Conservation (phyloP, 2,329 filamentous ascomycete genomes). For the Graphilbum fragrans region DNA sequence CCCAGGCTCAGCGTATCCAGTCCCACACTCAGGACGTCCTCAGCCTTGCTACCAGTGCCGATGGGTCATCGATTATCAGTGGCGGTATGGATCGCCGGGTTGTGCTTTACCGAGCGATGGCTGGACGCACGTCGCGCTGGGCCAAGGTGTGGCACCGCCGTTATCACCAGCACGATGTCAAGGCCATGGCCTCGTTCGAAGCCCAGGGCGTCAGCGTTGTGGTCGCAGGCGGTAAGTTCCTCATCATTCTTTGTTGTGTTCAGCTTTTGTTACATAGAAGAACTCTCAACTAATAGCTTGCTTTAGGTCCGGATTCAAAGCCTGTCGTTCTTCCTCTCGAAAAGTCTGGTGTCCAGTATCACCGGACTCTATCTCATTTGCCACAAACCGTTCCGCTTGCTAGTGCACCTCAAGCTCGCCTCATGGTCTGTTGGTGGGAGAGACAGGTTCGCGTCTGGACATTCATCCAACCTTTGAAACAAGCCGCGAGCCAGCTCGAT, state of each 20-base stretch:
- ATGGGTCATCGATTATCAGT: conserved; percentile 74
- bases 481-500: conserved; percentile 29
- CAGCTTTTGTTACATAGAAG: not conserved
- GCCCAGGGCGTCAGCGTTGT: conserved; percentile 71
- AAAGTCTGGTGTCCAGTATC: conserved; percentile 66
- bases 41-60: conserved; percentile 68
- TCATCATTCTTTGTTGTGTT: not conserved
- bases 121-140: conserved; percentile 56
- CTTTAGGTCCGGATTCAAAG: conserved; percentile 66
- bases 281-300: conserved; percentile 11
- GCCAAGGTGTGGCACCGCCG: conserved; percentile 72
- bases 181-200: conserved; percentile 85
- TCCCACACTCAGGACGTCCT: conserved; percentile 84
- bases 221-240: conserved; percentile 69
- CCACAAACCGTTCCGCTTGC: conserved; percentile 65
- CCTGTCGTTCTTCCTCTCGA: conserved; percentile 73
- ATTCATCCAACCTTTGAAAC: conserved; percentile 31
- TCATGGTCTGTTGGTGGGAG: conserved; percentile 89
- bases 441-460: conserved; percentile 77
- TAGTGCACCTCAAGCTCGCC: conserved; percentile 59
- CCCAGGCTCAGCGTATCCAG: conserved; percentile 73
- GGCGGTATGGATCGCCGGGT: conserved; percentile 87
- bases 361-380: conserved; percentile 69
- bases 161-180: conserved; percentile 90
- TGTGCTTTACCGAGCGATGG: conserved; percentile 62